Evolutionary conservation across 805 yeast species (phyloP).

Genomic region (Lachancea mirantina): DNA sequence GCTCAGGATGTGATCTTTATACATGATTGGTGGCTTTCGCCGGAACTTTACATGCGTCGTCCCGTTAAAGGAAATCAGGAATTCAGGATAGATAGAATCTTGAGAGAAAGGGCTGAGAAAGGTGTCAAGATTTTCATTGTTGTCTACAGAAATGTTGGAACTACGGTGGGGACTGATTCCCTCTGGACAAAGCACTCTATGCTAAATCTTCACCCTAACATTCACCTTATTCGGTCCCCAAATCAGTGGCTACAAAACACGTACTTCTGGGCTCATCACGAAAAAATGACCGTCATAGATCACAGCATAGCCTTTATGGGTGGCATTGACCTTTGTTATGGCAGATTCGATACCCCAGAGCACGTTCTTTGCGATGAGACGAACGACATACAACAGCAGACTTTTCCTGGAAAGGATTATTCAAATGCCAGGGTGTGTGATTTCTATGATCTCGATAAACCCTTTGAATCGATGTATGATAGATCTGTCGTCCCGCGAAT

Average conservation of each 20-base stretch:
- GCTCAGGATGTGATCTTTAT: slow-evolving; percentile 90
- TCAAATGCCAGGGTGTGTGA: slow-evolving; percentile 93
- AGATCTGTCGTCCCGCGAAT: slow-evolving; percentile 75
- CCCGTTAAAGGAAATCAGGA: slow-evolving; percentile 95
- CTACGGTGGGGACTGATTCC: slow-evolving; percentile 89
- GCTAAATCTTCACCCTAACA: slow-evolving; percentile 74
- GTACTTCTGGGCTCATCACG: slow-evolving; percentile 98
- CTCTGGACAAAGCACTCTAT: slow-evolving; percentile 90
- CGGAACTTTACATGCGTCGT: slow-evolving; percentile 85
- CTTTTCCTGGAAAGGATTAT: slow-evolving; percentile 95
- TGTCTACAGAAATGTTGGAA: slow-evolving; percentile 88
- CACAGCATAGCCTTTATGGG: slow-evolving; percentile 87
- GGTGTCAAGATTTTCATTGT: slow-evolving; percentile 93
- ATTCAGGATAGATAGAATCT: slow-evolving; percentile 82
- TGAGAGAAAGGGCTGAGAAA: slow-evolving; percentile 84
- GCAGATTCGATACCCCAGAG: slow-evolving; percentile 94
- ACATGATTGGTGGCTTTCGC: slow-evolving; percentile 98
- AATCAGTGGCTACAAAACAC: slow-evolving; percentile 90
- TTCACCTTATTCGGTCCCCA: slow-evolving; percentile 89
- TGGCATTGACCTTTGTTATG: slow-evolving; percentile 92
- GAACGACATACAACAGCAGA: slow-evolving; percentile 41
- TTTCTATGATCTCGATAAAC: slow-evolving; percentile 70
- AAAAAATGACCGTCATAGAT: slow-evolving; percentile 80
- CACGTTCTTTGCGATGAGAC: slow-evolving; percentile 81
- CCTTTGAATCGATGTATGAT: slow-evolving; percentile 89